Percentiles rank a stretch among this genome's conserved stretches.
Evolutionary conservation across 441 rosid species (phyloP).

Genomic region (Erysimum cheiri): DNA sequence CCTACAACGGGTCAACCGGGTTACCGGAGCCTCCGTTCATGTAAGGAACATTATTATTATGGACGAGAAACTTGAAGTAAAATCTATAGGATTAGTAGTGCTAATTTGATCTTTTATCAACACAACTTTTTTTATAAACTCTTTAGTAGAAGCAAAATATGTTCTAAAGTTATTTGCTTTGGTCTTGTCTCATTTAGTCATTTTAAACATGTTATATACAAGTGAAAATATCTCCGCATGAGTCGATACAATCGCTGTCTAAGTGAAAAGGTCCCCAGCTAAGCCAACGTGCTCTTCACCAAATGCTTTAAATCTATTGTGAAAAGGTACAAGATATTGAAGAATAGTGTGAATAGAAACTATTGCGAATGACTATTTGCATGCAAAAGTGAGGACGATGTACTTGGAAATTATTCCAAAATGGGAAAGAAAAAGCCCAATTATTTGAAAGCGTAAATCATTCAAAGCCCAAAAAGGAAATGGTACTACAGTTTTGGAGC

Average conservation of each 20-base stretch:
- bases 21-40: conserved; percentile 7
- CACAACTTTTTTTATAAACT: background rate
- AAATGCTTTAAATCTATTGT: background rate
- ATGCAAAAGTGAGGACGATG: background rate
- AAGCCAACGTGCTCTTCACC: background rate
- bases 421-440: conserved; percentile 25
- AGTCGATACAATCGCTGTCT: background rate
- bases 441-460: background rate
- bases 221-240: background rate
- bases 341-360: background rate
- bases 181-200: background rate
- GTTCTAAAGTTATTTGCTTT: background rate
- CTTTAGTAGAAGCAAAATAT: background rate
- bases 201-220: background rate
- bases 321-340: background rate
- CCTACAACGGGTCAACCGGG: conserved; percentile 5
- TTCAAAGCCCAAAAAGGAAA: background rate
- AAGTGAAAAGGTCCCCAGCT: background rate
- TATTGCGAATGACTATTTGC: background rate
- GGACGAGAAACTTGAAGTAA: too few species aligned
- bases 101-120: background rate
- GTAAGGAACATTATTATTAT: too few species aligned
- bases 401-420: background rate
- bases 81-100: background rate
- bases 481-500: too few species aligned